Base-by-base conservation (phyloP, 768 basidiomycete genomes). In the Mycena leptocephala region DNA sequence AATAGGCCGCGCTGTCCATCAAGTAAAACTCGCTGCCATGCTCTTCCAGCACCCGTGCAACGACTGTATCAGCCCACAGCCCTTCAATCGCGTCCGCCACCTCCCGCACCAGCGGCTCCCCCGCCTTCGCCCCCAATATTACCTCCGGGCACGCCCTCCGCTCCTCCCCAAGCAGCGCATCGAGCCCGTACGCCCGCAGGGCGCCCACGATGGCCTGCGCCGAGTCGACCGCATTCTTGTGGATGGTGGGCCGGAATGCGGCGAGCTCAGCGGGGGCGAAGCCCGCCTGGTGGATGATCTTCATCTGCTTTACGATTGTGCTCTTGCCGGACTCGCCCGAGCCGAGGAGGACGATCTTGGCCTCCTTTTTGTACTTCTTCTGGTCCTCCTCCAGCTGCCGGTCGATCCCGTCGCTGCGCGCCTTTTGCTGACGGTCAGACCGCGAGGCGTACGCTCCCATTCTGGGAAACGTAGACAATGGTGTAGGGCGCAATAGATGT, bases 1-100 rank as follows among this genome's bases (percentile, higher is more conserved):
- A 96, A 82, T 95, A 95, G 37, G 88, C 86, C 0, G 95, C 95
- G 43, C 91, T 93, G 80, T 95, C 95, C 94, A 95, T 95, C 24
- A 96, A 85, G 80, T 95, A 95, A 79, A 95, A 95, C 72, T 94
- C 92, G 81, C 84, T 89, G 14, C 82, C 81, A 67, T 89, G 88
- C 74, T 81, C 80, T 75, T 82, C 81, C 30, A 80, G 64, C 7
- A 82, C 70, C 18, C 76, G 68, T 14, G 43, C 20, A 5, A 87
- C 84, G 65, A 91, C 86, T 9, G 88, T 87, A 75, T 92, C 91
- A 46, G 86, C 81, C 91, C 90, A 92, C 1, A 92, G 79, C 32
- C 90, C 79, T 71, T 88, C 84, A 13, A 92, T 89, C 5, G 91
- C 90, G 24, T 86, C 79, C 3, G 90, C 89, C 64, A 90, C 86